Percentiles rank a stretch among this genome's conserved stretches.
Conservation (phyloP, 768 basidiomycete genomes). For the Tulasnella sp. region DNA sequence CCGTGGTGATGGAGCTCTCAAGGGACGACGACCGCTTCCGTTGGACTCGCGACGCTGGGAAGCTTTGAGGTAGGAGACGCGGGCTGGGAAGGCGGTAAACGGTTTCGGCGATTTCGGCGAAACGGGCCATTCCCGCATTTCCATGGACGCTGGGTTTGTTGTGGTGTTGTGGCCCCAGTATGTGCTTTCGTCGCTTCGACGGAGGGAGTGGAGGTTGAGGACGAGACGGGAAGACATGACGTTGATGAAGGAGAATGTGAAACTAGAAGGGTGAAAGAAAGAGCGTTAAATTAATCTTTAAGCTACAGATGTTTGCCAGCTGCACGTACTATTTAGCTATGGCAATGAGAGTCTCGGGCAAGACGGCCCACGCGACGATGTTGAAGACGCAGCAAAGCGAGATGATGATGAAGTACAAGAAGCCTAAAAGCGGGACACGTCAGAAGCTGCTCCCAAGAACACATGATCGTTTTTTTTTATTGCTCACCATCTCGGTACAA, state of each 20-base stretch:
- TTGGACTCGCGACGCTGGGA: not conserved
- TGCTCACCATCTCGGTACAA: constrained; percentile 24
- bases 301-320: not conserved
- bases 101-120: not conserved
- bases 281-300: not conserved
- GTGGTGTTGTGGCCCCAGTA: not conserved
- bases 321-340: constrained; percentile 14
- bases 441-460: not conserved
- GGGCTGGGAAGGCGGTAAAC: not conserved
- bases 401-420: constrained; percentile 19
- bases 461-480: not conserved
- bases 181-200: not conserved
- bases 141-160: not conserved
- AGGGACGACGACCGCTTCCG: not conserved
- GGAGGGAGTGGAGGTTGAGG: constrained; percentile 17
- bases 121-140: not conserved
- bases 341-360: not conserved
- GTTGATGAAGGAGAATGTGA: constrained; percentile 20
- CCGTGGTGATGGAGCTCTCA: not conserved
- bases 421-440: not conserved
- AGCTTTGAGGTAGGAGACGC: not conserved
- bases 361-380: constrained; percentile 14
- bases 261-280: not conserved
- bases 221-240: constrained; percentile 21
- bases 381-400: constrained; percentile 18